phyloP scores from a whole-genome alignment of 2,329 filamentous ascomycete genomes.

The Monosporascus sp. region DNA sequence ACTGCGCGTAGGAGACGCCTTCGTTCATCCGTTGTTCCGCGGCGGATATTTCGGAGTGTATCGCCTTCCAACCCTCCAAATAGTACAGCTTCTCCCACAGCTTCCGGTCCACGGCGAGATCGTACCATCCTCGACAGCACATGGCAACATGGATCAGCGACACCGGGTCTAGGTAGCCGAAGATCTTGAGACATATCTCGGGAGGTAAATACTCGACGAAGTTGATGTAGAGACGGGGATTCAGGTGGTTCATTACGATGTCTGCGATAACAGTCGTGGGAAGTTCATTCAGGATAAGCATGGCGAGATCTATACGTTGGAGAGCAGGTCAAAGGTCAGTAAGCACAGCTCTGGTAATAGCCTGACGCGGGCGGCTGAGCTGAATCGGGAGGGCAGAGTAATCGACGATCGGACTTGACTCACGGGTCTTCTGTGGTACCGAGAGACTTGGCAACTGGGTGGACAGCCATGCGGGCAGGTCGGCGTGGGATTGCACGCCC shows the following conservation, averaged over 20 bases:
- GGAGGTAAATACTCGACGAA: constrained; percentile 80
- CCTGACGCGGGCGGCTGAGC: background rate
- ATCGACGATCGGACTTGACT: constrained; percentile 14
- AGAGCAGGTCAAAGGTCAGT: constrained; percentile 10
- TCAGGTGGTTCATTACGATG: constrained; percentile 69
- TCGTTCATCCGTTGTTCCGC: constrained; percentile 60
- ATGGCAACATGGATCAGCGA: constrained; percentile 76
- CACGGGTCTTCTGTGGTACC: constrained; percentile 44
- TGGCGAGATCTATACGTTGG: constrained; percentile 63
- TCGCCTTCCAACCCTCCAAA: constrained; percentile 78
- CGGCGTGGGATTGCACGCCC: constrained; percentile 33
- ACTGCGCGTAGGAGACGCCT: constrained; percentile 31
- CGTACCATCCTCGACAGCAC: constrained; percentile 77
- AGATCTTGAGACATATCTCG: constrained; percentile 85
- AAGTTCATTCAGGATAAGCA: constrained; percentile 70
- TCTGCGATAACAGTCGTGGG: constrained; percentile 74
- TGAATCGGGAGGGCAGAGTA: constrained; percentile 2
- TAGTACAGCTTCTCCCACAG: constrained; percentile 83
- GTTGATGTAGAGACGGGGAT: constrained; percentile 85
- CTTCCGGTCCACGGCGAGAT: constrained; percentile 73
- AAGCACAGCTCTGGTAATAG: background rate
- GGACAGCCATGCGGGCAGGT: constrained; percentile 45
- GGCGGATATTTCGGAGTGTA: constrained; percentile 57
- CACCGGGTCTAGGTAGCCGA: constrained; percentile 76
- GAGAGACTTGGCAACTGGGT: constrained; percentile 46